phyloP scores from a whole-genome alignment of 164 flowering plant genomes.

The Euptelea pleiosperma region DNA sequence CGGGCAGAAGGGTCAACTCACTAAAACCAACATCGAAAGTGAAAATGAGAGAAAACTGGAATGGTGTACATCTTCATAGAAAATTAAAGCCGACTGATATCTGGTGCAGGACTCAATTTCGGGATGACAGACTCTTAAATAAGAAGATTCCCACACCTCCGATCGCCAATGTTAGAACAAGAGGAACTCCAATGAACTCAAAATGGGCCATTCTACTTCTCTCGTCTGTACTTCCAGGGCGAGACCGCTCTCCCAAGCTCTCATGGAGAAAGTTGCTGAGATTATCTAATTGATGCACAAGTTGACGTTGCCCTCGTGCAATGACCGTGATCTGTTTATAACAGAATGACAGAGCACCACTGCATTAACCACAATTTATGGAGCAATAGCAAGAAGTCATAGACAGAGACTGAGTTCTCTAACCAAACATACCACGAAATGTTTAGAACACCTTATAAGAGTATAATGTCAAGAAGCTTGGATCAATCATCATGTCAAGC shows the following conservation, averaged over 20 bases:
- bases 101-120: conserved; percentile 35
- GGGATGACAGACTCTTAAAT: conserved; percentile 36
- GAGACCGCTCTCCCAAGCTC: conserved; percentile 43
- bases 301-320: conserved; percentile 56
- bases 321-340: conserved; percentile 46
- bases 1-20: too few relatives aligned
- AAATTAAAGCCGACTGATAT: too few relatives aligned
- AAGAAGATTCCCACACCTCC: conserved; percentile 55
- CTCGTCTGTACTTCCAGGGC: conserved; percentile 33
- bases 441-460: too few relatives aligned
- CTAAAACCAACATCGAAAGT: too few relatives aligned
- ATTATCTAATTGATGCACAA: conserved; percentile 69
- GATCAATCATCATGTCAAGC: too few relatives aligned
- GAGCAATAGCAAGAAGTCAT: neutral
- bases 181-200: conserved; percentile 35
- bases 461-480: too few relatives aligned
- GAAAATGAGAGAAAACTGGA: too few relatives aligned
- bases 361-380: neutral
- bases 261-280: conserved; percentile 59
- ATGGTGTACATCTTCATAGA: too few relatives aligned
- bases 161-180: conserved; percentile 52
- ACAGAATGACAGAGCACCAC: neutral
- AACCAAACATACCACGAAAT: neutral
- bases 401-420: neutral
- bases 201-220: conserved; percentile 21